These are phyloP conservation scores for Grosmannia penicillata DNA, from an alignment of 2,329 filamentous ascomycete species.

Conservation along the genomic window DNA sequence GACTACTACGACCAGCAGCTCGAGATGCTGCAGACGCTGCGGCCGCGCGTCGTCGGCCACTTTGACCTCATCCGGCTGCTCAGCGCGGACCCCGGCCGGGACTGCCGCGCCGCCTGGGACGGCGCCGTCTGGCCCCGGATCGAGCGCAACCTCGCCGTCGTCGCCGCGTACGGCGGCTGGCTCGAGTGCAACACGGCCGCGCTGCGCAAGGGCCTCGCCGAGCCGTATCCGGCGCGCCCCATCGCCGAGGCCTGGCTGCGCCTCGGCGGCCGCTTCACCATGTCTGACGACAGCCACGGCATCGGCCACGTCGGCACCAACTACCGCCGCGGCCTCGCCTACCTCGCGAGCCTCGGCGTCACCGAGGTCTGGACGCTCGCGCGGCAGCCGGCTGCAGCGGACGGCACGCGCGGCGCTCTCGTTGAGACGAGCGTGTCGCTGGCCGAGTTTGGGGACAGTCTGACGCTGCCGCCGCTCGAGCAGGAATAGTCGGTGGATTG, in stretches of 20 bases:
- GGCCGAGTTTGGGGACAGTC: conserved; percentile 6
- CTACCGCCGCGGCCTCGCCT: conserved; percentile 56
- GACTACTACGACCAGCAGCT: conserved; percentile 82
- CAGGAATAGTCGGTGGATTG: too few species aligned
- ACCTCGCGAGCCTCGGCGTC: conserved; percentile 53
- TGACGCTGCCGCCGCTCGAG: conserved; percentile 1
- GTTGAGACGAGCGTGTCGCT: conserved; percentile 21
- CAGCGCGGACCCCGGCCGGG: conserved; percentile 51
- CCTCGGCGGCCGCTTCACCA: conserved; percentile 67
- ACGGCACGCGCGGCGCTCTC: conserved; percentile 15
- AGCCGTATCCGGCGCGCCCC: conserved; percentile 72
- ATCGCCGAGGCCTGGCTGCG: conserved; percentile 66
- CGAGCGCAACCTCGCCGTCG: conserved; percentile 56
- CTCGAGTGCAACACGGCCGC: conserved; percentile 83
- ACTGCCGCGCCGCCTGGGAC: conserved; percentile 27
- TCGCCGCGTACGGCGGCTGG: conserved; percentile 62
- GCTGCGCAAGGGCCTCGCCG: conserved; percentile 77
- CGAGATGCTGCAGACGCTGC: conserved; percentile 59
- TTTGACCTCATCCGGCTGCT: conserved; percentile 83
- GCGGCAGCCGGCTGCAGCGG: conserved; percentile 20
- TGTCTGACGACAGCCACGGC: conserved; percentile 92
- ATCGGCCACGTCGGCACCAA: conserved; percentile 78
- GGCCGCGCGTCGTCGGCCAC: conserved; percentile 74
- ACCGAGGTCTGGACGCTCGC: conserved; percentile 43
- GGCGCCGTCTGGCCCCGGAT: conserved; percentile 57